A percentile compares a stretch with the other conserved stretches of the same genome.
Conservation (phyloP, 2,329 filamentous ascomycete genomes). For the Leptodontidium sp. region DNA sequence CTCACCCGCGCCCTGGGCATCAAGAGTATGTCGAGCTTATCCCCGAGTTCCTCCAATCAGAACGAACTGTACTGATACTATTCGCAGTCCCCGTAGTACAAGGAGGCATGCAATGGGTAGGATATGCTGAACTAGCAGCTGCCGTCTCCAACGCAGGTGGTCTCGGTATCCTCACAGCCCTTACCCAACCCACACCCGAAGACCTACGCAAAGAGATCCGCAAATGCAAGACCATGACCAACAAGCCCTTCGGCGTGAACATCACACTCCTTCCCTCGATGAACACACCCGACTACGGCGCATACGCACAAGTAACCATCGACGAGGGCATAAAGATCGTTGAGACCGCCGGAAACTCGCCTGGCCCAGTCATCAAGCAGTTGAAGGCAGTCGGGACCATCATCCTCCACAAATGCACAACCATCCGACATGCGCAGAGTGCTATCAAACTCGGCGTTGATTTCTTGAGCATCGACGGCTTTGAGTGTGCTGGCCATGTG, state of each 20-base stretch:
- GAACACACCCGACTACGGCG: conserved; percentile 88
- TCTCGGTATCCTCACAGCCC: conserved; percentile 82
- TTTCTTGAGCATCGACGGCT: conserved; percentile 96
- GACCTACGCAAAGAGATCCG: conserved; percentile 94
- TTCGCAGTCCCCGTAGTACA: conserved; percentile 78
- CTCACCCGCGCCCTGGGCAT: conserved; percentile 54
- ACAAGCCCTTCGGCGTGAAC: conserved; percentile 89
- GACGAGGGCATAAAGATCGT: conserved; percentile 92
- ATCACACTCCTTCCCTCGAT: conserved; percentile 91
- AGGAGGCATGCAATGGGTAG: conserved; percentile 88
- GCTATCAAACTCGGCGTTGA: conserved; percentile 95
- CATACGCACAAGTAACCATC: conserved; percentile 91
- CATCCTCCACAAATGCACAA: conserved; percentile 97
- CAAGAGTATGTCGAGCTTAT: conserved; percentile 37
- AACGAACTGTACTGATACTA: conserved; percentile 30
- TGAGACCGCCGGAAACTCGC: conserved; percentile 90
- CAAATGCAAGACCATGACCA: conserved; percentile 81
- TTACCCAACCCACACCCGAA: conserved; percentile 92
- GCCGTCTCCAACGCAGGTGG: conserved; percentile 85
- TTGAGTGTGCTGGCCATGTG: conserved; percentile 93
- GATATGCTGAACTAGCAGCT: conserved; percentile 79
- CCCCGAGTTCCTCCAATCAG: neutral
- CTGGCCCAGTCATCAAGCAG: conserved; percentile 88
- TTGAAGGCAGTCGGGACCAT: conserved; percentile 82
- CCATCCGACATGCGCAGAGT: conserved; percentile 89